These are phyloP conservation scores for Kwoniella newhampshirensis DNA, from an alignment of 768 basidiomycete species.

Conservation along the genomic window DNA sequence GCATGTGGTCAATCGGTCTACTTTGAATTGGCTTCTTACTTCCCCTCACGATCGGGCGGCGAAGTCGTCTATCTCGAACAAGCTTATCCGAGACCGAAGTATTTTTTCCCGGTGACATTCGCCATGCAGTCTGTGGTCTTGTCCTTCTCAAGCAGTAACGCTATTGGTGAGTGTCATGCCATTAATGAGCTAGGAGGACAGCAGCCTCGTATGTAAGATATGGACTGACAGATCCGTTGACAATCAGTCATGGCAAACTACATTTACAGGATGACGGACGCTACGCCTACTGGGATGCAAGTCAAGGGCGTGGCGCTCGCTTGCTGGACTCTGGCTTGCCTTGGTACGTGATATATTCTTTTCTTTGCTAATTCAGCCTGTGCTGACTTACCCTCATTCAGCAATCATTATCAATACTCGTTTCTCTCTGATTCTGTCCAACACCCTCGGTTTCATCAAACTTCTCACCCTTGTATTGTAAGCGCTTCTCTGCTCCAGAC, in stretches of 20 bases:
- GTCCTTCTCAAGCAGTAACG: conserved; percentile 29
- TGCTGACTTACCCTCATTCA: neutral
- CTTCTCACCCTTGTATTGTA: conserved; percentile 27
- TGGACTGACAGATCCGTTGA: neutral
- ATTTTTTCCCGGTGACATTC: conserved; percentile 37
- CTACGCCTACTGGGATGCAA: conserved; percentile 21
- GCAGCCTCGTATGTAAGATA: neutral
- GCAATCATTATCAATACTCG: conserved; percentile 23
- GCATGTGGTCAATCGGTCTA: conserved; percentile 29
- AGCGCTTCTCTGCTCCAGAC: neutral
- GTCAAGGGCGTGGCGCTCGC: conserved; percentile 27
- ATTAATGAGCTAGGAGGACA: no score
- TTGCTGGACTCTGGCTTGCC: conserved; percentile 4
- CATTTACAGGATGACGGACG: conserved; percentile 28
- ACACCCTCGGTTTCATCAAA: conserved; percentile 26
- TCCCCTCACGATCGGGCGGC: conserved; percentile 34
- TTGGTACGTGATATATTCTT: conserved; percentile 1
- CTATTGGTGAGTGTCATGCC: conserved; percentile 14
- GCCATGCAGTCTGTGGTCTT: conserved; percentile 31
- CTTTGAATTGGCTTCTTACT: conserved; percentile 32
- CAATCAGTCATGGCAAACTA: conserved; percentile 20
- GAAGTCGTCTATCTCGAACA: conserved; percentile 39
- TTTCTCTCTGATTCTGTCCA: conserved; percentile 23
- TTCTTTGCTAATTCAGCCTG: neutral
- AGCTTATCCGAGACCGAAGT: conserved; percentile 23